Base-by-base conservation (phyloP, 768 basidiomycete species). In the Termitomyces sp. region DNA sequence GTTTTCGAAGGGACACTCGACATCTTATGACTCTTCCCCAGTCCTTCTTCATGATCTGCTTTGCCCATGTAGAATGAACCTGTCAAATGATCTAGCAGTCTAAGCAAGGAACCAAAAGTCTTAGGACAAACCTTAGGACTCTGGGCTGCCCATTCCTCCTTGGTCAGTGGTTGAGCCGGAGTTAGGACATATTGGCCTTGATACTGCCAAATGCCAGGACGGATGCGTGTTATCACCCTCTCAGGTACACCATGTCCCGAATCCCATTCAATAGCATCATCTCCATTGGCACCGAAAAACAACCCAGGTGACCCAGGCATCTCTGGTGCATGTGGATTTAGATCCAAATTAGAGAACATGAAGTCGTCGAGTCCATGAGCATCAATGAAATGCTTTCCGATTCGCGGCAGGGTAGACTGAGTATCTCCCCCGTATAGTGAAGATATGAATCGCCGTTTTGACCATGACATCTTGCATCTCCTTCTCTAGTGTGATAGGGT, bases 131-230 rank as follows among this genome's bases (percentile, higher is more conserved):
- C 46, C 27, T 29, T 46, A 4, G 27, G 6, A 18, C 46, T 46
- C 46, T 46, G 46, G 27, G 46, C 46, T 18, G 50, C 50, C 69
- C 67, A 55, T 64, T 65, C 62, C 58, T 51, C 55, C 65, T 64
- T 62, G 4, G 74, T 76, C 1, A 59, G 66, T 18, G 79, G 79
- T 48, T 77, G 71, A 69, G 68, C 71, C 0, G 60, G 59, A n/a
- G 61, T 64, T 18, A 68, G 68, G 12, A 64, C 59, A 36, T 72
- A 72, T 41, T 76, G 72, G 12, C 74, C 79, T 54, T 59, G 61
- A 22, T 71, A 65, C 6, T 68, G 78, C 62, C 76, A 78, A n/a
- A 46, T 46, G 3, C 46, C 27, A 46, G 46, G 27, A 10, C 46
- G 27, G 2, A 46, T 46, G 5, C 46, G 46, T 29, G 46, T 46